These are phyloP conservation scores for Ceratobasidium sp. DNA, from an alignment of 1,284 basidiomycete species.

Conservation along the genomic window DNA sequence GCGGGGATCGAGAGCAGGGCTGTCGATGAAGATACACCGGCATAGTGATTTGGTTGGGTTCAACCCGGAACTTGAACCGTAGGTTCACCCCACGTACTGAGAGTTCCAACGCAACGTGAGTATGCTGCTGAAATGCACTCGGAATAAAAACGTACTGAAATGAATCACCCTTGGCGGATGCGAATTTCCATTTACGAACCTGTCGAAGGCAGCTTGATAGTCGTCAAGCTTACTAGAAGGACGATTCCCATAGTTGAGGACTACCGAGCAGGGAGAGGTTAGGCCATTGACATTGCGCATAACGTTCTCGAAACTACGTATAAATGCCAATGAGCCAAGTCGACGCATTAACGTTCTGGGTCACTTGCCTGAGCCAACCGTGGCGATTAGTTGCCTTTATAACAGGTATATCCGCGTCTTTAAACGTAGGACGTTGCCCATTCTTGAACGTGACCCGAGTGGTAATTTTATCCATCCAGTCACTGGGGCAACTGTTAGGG, in stretches of 20 bases:
- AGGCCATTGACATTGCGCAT: slow-evolving; percentile 10
- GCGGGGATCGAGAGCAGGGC: neutral
- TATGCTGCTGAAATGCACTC: neutral
- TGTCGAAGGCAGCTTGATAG: slow-evolving; percentile 11
- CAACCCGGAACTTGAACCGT: neutral
- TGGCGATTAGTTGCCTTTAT: neutral
- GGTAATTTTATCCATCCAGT: slow-evolving; percentile 17
- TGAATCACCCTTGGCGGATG: slow-evolving; percentile 19
- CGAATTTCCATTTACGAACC: neutral
- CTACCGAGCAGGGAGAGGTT: neutral
- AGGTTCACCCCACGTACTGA: slow-evolving; percentile 12
- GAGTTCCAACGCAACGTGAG: neutral
- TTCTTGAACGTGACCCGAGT: slow-evolving; percentile 3
- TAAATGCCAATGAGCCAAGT: neutral
- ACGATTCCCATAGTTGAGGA: slow-evolving; percentile 1
- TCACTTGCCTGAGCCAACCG: slow-evolving; percentile 7
- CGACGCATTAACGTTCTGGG: neutral
- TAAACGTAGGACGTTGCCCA: neutral
- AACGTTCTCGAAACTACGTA: slow-evolving; percentile 15
- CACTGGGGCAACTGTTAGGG: neutral
- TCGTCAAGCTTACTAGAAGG: neutral
- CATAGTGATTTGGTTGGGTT: neutral
- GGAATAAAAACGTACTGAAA: neutral
- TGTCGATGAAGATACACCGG: slow-evolving; percentile 22
- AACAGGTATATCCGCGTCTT: slow-evolving; percentile 8